Conservation (phyloP, 208 protist species). For the Kentomonas sorsogonicus region DNA sequence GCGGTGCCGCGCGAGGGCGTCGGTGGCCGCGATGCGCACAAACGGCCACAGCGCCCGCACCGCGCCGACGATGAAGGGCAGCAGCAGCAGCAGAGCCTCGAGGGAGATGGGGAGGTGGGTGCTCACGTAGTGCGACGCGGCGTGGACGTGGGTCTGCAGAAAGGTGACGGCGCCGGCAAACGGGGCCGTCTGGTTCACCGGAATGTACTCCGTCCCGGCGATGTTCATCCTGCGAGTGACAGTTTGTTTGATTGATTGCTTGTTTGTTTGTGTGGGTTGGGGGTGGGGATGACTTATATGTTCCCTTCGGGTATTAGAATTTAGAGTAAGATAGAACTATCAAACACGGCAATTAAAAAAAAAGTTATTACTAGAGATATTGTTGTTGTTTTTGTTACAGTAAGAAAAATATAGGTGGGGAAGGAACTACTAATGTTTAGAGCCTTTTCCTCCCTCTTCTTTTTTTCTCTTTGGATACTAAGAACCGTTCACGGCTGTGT, state of each 20-base stretch:
- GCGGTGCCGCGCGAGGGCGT: background rate
- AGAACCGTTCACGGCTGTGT: background rate
- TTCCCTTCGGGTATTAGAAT: too few relatives aligned
- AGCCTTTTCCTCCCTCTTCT: background rate
- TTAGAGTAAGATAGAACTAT: background rate
- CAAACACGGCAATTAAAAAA: background rate
- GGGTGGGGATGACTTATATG: too few relatives aligned
- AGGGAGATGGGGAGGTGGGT: background rate
- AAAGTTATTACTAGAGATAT: background rate
- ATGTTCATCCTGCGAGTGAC: too few relatives aligned
- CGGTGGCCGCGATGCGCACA: background rate
- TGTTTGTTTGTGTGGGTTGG: too few relatives aligned
- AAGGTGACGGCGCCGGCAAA: background rate
- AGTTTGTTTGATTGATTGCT: too few relatives aligned
- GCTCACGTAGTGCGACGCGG: background rate
- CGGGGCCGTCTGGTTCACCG: too few relatives aligned
- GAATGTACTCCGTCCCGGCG: too few relatives aligned
- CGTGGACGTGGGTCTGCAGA: background rate
- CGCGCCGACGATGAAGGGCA: conserved; percentile 18
- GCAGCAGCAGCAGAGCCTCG: conserved; percentile 14
- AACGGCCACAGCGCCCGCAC: conserved; percentile 18
- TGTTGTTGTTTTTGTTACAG: background rate
- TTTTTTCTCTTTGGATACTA: background rate
- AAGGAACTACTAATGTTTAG: background rate
- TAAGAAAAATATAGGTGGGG: background rate